Evolutionary conservation across 306 rosid species (phyloP).

Genomic region (Quercus suber): DNA sequence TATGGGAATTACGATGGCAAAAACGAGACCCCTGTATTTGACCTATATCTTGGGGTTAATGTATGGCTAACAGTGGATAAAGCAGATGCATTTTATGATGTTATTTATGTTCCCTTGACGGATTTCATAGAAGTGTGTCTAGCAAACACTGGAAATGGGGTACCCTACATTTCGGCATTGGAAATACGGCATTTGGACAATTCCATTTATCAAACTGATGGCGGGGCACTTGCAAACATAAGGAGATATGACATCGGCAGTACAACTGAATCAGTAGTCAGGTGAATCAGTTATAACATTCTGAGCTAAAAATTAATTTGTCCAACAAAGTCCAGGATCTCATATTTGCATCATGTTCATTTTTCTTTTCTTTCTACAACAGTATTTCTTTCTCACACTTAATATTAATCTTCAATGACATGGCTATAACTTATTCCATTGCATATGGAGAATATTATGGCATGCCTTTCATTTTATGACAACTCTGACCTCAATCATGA

Average conservation of each 20-base stretch:
- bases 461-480: too few species aligned
- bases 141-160: constrained; percentile 32
- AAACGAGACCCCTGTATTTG: constrained; percentile 22
- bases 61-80: constrained; percentile 20
- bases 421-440: too few species aligned
- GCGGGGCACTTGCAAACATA: neutral
- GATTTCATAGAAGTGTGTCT: constrained; percentile 37
- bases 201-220: neutral
- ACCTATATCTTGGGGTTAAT: constrained; percentile 40
- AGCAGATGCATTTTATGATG: neutral
- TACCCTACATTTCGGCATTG: constrained; percentile 44
- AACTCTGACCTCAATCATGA: too few species aligned
- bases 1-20: constrained; percentile 47
- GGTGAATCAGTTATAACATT: neutral
- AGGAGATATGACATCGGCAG: constrained; percentile 21
- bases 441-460: too few species aligned
- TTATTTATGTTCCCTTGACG: constrained; percentile 27
- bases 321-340: too few species aligned
- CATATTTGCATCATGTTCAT: too few species aligned
- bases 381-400: too few species aligned
- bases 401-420: too few species aligned
- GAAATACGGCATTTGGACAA: constrained; percentile 34
- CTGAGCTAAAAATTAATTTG: neutral
- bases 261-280: neutral
- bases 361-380: too few species aligned